Percentiles rank a stretch among this genome's conserved stretches.
phyloP scores from a whole-genome alignment of 2,329 filamentous ascomycete species.

The Cladorrhinum sp. region DNA sequence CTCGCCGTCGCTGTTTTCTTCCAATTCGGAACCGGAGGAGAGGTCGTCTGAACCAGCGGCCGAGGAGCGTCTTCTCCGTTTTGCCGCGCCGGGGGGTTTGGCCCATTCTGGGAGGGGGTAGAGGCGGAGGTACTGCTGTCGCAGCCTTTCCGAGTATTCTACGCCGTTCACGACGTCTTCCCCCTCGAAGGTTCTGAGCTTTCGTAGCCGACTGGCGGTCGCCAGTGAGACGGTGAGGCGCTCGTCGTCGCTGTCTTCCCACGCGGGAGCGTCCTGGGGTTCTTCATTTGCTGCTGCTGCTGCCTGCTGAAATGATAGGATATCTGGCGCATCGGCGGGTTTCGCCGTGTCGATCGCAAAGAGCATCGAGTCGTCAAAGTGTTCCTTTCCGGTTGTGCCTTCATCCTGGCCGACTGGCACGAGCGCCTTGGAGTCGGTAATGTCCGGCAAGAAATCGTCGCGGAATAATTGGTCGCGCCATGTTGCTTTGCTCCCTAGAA shows the following conservation, averaged over 20 bases:
- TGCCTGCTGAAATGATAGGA: constrained; percentile 19
- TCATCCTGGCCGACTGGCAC: constrained; percentile 17
- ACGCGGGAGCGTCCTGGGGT: constrained; percentile 56
- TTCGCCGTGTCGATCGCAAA: constrained; percentile 72
- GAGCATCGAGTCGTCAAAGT: constrained; percentile 74
- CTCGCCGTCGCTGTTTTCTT: constrained; percentile 51
- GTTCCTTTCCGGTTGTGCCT: constrained; percentile 27
- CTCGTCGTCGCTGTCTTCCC: constrained; percentile 97
- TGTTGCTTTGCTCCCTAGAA: constrained; percentile 82
- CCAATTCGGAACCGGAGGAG: constrained; percentile 30
- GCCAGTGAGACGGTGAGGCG: constrained; percentile 79
- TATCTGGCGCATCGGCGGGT: constrained; percentile 28
- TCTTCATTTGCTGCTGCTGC: constrained; percentile 7
- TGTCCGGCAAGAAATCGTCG: constrained; percentile 52
- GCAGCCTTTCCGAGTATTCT: constrained; percentile 78
- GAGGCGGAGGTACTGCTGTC: constrained; percentile 67
- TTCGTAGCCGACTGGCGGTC: constrained; percentile 70
- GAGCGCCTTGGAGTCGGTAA: constrained; percentile 29
- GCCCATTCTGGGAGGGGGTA: constrained; percentile 63
- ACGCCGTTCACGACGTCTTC: constrained; percentile 85
- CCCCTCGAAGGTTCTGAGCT: constrained; percentile 73
- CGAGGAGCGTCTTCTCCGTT: constrained; percentile 50
- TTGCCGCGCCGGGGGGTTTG: constrained; percentile 45
- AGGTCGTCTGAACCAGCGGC: constrained; percentile 38
- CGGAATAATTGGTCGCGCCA: constrained; percentile 73